Conservation (phyloP, 805 yeast genomes). For the Sugiyamaella valdiviana region DNA sequence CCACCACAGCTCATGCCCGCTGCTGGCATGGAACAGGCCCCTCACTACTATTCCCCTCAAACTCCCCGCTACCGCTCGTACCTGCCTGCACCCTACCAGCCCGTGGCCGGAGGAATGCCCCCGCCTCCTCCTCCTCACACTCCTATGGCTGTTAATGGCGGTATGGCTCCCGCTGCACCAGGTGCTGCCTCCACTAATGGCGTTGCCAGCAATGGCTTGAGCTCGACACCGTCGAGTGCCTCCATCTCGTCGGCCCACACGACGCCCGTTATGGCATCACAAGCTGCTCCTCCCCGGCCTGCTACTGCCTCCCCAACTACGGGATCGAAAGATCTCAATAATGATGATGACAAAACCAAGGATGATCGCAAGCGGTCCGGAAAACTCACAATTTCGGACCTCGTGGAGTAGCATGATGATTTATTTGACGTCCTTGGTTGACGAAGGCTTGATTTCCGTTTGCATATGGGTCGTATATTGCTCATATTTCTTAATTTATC, state of each 20-base stretch:
- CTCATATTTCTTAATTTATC: neutral
- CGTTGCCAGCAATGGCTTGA: neutral
- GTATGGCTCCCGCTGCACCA: neutral
- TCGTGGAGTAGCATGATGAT: constrained; percentile 1
- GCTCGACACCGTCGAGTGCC: neutral
- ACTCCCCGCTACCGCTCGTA: neutral
- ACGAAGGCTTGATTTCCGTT: no score
- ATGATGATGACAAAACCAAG: neutral
- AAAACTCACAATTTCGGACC: constrained; percentile 8
- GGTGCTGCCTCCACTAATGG: neutral
- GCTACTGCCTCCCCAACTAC: neutral
- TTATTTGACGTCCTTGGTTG: no score
- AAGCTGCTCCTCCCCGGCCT: neutral
- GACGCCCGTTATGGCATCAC: neutral
- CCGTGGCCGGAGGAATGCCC: neutral
- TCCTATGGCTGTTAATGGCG: neutral
- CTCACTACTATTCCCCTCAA: no score
- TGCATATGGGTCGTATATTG: neutral
- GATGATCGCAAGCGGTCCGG: neutral
- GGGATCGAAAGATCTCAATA: neutral
- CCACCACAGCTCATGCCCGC: neutral
- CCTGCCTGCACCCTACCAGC: neutral
- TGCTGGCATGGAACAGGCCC: no score
- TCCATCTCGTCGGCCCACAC: neutral
- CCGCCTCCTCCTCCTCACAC: neutral